Base-by-base conservation (phyloP, 1,139 yeast genomes). In the Taiozyma sp. region DNA sequence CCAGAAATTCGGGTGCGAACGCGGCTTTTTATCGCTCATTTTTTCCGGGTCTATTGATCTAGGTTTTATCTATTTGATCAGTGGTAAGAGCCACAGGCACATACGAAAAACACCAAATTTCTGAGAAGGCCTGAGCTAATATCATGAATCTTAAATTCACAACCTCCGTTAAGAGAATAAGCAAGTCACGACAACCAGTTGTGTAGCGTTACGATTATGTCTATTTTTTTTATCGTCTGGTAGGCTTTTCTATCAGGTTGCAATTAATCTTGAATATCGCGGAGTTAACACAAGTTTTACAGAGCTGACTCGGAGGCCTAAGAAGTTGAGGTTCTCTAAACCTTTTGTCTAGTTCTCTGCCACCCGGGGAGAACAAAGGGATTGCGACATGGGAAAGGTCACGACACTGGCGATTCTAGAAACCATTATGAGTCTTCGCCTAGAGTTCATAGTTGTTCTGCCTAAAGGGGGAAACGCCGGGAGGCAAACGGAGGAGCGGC, bases 61-160 rank as follows among this genome's bases (percentile, higher is more conserved):
- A 19, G 37, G 34, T 16, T 32, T 47, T 47, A 47, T 47, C 49
- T 39, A 43, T 43, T 47, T 16, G 40, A 47, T 47, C 49, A 47
- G 47, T 21, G 46, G 49, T 47, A 19, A 16, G 45, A 6, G 29
- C 49, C 47, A 40, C 47, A 30, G 6, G 1, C 30, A 28, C 19
- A 2, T 19, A 19, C 19, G 19, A 2, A 10, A n/a, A 32, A 32
- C 35, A 32, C 35, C 35, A n/a, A 28, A 28, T 28, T 28, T 28
- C 19, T 28, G 11, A 28, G 10, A 9, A 28, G 30, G 30, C 30
- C 30, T 24, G 6, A 28, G 11, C 8, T 28, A 28, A 28, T 2
- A 10, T 28, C 30, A 28, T 28, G 30, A 10, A 8, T 10, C 11
- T 4, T 28, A 28, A 28, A 28, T 30, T 13, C 34, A 30, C 35